These are phyloP conservation scores for Globisporangium echinulatum DNA, from an alignment of 352 stramenopile genomes.

Conservation along the genomic window DNA sequence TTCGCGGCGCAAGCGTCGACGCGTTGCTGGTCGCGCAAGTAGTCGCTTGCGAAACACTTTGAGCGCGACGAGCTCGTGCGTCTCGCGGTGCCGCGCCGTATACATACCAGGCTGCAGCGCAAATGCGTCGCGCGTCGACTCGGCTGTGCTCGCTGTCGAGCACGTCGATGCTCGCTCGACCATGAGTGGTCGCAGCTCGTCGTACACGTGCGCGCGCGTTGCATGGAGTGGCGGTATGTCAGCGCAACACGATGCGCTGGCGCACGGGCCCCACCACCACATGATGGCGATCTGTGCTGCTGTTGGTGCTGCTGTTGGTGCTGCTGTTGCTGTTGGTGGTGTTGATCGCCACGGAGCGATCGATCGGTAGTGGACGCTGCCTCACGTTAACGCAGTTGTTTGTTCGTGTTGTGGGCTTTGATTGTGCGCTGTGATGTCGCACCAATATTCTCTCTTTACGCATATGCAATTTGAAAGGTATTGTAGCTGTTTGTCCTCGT, in stretches of 20 bases:
- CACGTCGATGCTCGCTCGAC: conserved; percentile 12
- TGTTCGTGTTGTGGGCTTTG: too few species aligned
- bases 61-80: conserved; percentile 62
- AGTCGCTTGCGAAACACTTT: conserved; percentile 60
- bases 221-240: conserved; percentile 26
- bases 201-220: conserved; percentile 30
- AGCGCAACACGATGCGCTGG: conserved; percentile 40
- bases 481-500: too few species aligned
- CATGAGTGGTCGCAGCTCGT: conserved; percentile 39
- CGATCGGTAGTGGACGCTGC: too few species aligned
- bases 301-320: too few species aligned
- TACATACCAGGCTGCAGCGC: conserved; percentile 43
- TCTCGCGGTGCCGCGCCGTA: conserved; percentile 40
- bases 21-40: conserved; percentile 30
- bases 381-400: too few species aligned
- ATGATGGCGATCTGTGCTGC: conserved; percentile 13
- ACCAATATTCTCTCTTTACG: too few species aligned
- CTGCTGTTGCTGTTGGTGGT: too few species aligned
- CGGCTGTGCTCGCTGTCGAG: not conserved
- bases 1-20: conserved; percentile 66
- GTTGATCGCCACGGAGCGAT: too few species aligned
- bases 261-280: conserved; percentile 63
- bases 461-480: too few species aligned
- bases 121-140: not conserved
- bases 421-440: too few species aligned